Evolutionary conservation across 2,329 filamentous ascomycete genomes (phyloP).

Genomic region (Penicillium corylophilum): DNA sequence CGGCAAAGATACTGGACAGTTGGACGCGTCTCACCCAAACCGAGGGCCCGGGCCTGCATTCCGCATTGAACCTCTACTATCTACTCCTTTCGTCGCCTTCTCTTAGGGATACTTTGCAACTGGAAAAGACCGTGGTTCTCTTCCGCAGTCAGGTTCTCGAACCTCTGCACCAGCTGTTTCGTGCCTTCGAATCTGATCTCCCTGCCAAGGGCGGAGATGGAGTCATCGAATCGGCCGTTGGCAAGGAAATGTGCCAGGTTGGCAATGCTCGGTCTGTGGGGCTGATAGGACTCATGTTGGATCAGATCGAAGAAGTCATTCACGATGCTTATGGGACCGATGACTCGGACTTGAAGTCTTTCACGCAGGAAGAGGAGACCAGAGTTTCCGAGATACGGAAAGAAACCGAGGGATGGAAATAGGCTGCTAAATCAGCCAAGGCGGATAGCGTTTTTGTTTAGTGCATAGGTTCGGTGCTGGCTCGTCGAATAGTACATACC

Average conservation of each 20-base stretch:
- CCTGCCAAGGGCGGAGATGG: conserved; percentile 37
- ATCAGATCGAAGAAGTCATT: conserved; percentile 37
- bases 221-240: conserved; percentile 34
- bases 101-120: conserved; percentile 48
- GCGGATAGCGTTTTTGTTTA: neutral
- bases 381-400: conserved; percentile 28
- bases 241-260: conserved; percentile 34
- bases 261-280: conserved; percentile 39
- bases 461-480: neutral
- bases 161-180: conserved; percentile 34
- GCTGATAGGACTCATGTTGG: conserved; percentile 31
- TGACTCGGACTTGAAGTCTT: conserved; percentile 28
- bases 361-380: conserved; percentile 31
- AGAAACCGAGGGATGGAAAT: conserved; percentile 14
- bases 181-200: conserved; percentile 33
- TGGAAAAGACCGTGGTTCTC: conserved; percentile 37
- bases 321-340: conserved; percentile 29
- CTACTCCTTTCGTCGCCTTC: conserved; percentile 52
- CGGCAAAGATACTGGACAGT: conserved; percentile 39
- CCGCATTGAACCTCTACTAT: conserved; percentile 60
- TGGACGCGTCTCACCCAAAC: conserved; percentile 53
- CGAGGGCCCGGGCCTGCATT: conserved; percentile 50
- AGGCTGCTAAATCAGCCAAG: neutral
- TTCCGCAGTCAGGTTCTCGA: conserved; percentile 35
- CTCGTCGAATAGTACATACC: conserved; percentile 1